Evolutionary conservation across 768 basidiomycete genomes (phyloP), one percentile per base, ranked within the genome.

Genomic region (Gymnopilus dilepis): DNA sequence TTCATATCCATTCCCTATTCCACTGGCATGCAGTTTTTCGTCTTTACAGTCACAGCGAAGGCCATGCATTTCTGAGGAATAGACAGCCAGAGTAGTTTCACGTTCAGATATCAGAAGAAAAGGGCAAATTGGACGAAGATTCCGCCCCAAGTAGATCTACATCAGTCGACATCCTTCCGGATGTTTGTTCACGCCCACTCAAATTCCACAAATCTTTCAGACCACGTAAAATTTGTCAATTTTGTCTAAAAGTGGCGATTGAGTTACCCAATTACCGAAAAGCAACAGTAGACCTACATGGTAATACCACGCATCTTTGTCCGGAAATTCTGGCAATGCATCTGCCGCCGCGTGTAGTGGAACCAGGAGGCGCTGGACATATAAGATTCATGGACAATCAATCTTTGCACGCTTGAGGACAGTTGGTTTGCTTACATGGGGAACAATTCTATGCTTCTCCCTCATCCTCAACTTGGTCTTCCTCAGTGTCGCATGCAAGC

Each of bases 401-500:
- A 19, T 6, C 24, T 43, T 50, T 51, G 17, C 8, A 30, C 59
- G n/a, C n/a, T n/a, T n/a, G n/a, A n/a, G n/a, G n/a, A 22, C 4
- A 5, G 22, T 5, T 2, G 61, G 43, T 33, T 42, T 3, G 69
- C 77, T 56, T 54, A 82, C 81, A 42, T 78, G 78, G 28, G 80
- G 78, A 28, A 80, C 64, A 31, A 82, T 75, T 7, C 60, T 63
- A 60, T 78, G 73, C 67, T 69, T 47, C 22, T 63, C 21, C 53
- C 66, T 67, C 64, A 75, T 45, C 59, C 47, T 51, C 56, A 70
- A 37, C 68, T 68, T 56, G 50, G 72, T 69, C 56, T 64, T 67
- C 40, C 45, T 70, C 37, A 65, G 69, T 28, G 66, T 60, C 3
- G 61, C 42, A 11, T 68, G 55, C 2, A 75, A 59, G 7, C 73